Percentiles rank a stretch among this genome's conserved stretches.
phyloP scores from a whole-genome alignment of 805 yeast genomes.

The Nakazawaea wickerhamii region DNA sequence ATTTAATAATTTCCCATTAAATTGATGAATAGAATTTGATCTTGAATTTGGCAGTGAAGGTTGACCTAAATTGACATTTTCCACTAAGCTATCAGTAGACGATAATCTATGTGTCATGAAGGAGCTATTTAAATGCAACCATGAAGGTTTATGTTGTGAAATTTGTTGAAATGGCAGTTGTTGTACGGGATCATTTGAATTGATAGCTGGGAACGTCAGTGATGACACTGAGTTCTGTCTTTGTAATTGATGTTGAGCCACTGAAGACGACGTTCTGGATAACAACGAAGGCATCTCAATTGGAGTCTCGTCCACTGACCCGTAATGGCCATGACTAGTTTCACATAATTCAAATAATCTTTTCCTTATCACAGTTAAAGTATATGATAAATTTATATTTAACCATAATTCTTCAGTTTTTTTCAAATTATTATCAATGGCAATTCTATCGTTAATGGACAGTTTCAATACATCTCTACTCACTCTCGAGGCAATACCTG shows the following conservation, averaged over 20 bases:
- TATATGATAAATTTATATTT: slow-evolving; percentile 20
- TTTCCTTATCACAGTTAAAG: slow-evolving; percentile 26
- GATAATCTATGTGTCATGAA: slow-evolving; percentile 25
- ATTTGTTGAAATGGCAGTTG: not conserved
- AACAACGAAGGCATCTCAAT: slow-evolving; percentile 13
- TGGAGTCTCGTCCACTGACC: slow-evolving; percentile 9
- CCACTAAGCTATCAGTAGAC: slow-evolving; percentile 30
- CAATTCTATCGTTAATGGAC: slow-evolving; percentile 16
- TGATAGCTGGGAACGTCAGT: slow-evolving; percentile 6
- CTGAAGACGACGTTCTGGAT: slow-evolving; percentile 12
- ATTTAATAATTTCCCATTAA: not conserved
- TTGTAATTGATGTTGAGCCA: slow-evolving; percentile 15
- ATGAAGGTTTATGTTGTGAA: slow-evolving; percentile 25
- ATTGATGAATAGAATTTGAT: not conserved
- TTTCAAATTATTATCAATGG: slow-evolving; percentile 21
- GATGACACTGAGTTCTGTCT: slow-evolving; percentile 24
- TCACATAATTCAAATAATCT: slow-evolving; percentile 28
- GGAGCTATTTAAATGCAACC: slow-evolving; percentile 28
- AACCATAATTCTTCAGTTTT: slow-evolving; percentile 24
- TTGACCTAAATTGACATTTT: slow-evolving; percentile 15
- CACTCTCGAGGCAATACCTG: slow-evolving; percentile 57
- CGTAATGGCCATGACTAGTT: slow-evolving; percentile 7
- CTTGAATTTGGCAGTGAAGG: slow-evolving; percentile 3
- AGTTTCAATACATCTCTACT: slow-evolving; percentile 47
- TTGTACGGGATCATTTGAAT: slow-evolving; percentile 13